These are phyloP conservation scores for Platanthera guangdongensis DNA, from an alignment of 106 monocot genomes.

Conservation along the genomic window DNA sequence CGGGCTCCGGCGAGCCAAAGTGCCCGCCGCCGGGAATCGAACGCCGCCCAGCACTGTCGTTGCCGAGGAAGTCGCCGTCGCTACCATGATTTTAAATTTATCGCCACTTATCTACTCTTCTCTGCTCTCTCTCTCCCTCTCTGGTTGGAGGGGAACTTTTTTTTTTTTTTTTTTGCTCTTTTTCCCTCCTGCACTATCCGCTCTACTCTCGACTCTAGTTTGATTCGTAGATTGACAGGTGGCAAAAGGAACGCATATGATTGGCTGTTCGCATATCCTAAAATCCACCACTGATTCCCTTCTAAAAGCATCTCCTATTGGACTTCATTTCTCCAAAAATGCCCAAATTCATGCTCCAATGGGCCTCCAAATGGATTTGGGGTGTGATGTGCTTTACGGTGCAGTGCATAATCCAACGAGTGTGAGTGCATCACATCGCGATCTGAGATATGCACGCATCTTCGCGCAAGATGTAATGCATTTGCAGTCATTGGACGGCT, in stretches of 20 bases:
- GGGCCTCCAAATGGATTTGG: too few relatives aligned
- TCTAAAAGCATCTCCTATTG: too few relatives aligned
- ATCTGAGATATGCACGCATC: too few relatives aligned
- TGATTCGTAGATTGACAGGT: neutral
- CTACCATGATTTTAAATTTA: slow-evolving; percentile 11
- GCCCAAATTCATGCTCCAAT: too few relatives aligned
- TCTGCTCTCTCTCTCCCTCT: neutral
- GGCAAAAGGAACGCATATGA: neutral
- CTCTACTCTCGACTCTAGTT: neutral
- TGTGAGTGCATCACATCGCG: too few relatives aligned
- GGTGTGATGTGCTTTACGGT: too few relatives aligned
- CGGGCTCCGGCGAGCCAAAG: slow-evolving; percentile 4
- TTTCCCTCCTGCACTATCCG: neutral
- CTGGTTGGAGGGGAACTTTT: neutral
- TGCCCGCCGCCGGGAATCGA: slow-evolving; percentile 9
- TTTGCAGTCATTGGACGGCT: too few relatives aligned
- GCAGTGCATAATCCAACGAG: too few relatives aligned
- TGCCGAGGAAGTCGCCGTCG: slow-evolving; percentile 8
- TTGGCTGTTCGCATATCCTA: slow-evolving; percentile 2
- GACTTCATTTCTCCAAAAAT: too few relatives aligned
- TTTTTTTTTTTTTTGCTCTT: neutral
- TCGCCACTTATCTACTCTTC: neutral
- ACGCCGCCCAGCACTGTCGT: slow-evolving; percentile 24
- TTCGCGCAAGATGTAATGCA: too few relatives aligned
- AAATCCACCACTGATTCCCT: too few relatives aligned